phyloP scores from a whole-genome alignment of 2,329 filamentous ascomycete genomes.

The Pestalotiopsis fici region DNA sequence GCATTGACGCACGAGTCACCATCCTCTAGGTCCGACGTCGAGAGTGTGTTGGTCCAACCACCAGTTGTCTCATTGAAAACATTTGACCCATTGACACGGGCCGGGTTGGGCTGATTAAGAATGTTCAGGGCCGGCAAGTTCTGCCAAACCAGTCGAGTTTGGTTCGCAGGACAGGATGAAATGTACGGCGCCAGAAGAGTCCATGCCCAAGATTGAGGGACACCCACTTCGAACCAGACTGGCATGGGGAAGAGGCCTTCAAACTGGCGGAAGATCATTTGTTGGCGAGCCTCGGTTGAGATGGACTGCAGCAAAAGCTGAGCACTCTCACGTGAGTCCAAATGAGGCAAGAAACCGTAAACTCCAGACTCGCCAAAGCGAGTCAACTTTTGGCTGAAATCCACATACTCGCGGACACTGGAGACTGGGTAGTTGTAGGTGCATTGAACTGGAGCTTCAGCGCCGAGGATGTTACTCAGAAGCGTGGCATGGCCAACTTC shows the following conservation, averaged over 20 bases:
- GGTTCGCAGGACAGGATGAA: conserved; percentile 70
- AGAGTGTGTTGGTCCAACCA: conserved; percentile 56
- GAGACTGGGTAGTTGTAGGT: conserved; percentile 80
- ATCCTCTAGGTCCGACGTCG: conserved; percentile 41
- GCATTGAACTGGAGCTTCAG: conserved; percentile 70
- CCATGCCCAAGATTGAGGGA: conserved; percentile 86
- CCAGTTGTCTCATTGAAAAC: conserved; percentile 66
- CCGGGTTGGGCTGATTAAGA: conserved; percentile 76
- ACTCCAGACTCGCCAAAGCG: conserved; percentile 79
- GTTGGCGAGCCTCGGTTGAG: conserved; percentile 77
- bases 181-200: conserved; percentile 81
- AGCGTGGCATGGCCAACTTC: conserved; percentile 78
- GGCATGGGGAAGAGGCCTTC: conserved; percentile 79
- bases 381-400: conserved; percentile 86
- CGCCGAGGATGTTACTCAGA: conserved; percentile 75
- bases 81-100: conserved; percentile 63
- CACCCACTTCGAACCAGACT: conserved; percentile 77
- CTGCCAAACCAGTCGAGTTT: conserved; percentile 78
- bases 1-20: conserved; percentile 60
- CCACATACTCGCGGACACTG: conserved; percentile 75
- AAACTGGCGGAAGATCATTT: conserved; percentile 84
- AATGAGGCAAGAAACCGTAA: conserved; percentile 77
- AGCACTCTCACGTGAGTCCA: conserved; percentile 74
- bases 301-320: conserved; percentile 76
- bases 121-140: conserved; percentile 77